These are phyloP conservation scores for Entamoeba invadens DNA, from an alignment of 208 protist species.

Conservation along the genomic window DNA sequence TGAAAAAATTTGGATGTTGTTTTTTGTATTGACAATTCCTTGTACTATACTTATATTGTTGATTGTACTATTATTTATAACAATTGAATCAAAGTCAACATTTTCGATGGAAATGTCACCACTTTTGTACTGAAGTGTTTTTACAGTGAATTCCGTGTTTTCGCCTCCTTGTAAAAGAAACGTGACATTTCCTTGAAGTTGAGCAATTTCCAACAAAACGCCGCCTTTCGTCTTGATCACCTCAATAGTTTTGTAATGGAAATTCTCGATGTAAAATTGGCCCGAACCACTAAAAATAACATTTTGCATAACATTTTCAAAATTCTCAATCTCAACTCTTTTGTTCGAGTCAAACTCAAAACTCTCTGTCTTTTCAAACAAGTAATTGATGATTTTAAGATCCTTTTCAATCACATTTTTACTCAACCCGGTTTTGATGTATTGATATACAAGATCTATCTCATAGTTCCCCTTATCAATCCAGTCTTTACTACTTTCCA, in stretches of 20 bases:
- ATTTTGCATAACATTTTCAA: not conserved
- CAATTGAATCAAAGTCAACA: not conserved
- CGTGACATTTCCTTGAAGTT: not conserved
- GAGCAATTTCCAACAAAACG: not conserved
- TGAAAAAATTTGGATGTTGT: not conserved
- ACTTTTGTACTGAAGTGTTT: not conserved
- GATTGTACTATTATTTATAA: not conserved
- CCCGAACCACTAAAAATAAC: not conserved
- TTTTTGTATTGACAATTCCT: not conserved
- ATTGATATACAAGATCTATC: not conserved
- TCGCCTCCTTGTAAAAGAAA: not conserved
- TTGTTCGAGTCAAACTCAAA: not conserved
- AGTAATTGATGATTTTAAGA: not conserved
- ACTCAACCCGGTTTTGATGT: not conserved
- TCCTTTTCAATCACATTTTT: not conserved
- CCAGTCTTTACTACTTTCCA: not conserved
- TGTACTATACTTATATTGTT: not conserved
- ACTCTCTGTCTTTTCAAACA: not conserved
- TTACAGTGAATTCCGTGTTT: not conserved
- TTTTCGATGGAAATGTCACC: not conserved
- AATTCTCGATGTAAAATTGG: not conserved
- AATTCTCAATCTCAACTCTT: not conserved
- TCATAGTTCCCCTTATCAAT: not conserved
- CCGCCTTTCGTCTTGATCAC: not conserved
- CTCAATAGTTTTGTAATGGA: not conserved